Base-by-base conservation (phyloP, 2,329 filamentous ascomycete genomes). In the Geosmithia flava region DNA sequence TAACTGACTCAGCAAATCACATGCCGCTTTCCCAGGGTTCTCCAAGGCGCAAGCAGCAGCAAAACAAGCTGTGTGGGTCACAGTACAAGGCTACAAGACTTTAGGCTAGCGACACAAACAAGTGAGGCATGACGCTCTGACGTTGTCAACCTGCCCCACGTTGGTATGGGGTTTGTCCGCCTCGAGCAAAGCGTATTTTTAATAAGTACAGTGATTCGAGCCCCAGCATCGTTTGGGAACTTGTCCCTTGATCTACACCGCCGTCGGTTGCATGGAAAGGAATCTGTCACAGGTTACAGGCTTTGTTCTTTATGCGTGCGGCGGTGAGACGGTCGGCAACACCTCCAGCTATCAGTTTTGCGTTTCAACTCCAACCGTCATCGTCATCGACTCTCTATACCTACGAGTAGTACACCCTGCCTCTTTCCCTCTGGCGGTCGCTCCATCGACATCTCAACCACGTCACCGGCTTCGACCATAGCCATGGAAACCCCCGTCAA, bases 401-500 rank as follows among this genome's bases (percentile, higher is more conserved):
- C 11, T 5, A 7, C 33, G 23, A 27, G 23, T 27, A 37, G 6
- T 16, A 11, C 15, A 37, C 33, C 33, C 13, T 3, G 15, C 29
- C 29, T 6, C 29, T 30, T 7, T 37, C 33, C 33, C 15, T 37
- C 33, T 37, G 33, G 11, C 15, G 11, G 11, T 37, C 33, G 33
- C 33, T 37, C 23, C 8, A 27, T 27, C 33, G 33, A 37, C 33
- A 16, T 3, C 33, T 37, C 33, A 37, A 13, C 33, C 33, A 37
- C 33, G 33, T 13, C 33, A 16, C 33, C 33, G 33, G 11, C 33
- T 37, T 13, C 33, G 10, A 37, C 5, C 5, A 37, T 16, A 11
- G 33, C 33, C 15, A 37, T 37, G 33, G 33, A 6, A 6, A 11
- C 11, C 33, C 33, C 33, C 13, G 33, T 16, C 20, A 46, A 67